These are phyloP conservation scores for Pythium brachiatum DNA, from an alignment of 352 stramenopile genomes.

Conservation along the genomic window DNA sequence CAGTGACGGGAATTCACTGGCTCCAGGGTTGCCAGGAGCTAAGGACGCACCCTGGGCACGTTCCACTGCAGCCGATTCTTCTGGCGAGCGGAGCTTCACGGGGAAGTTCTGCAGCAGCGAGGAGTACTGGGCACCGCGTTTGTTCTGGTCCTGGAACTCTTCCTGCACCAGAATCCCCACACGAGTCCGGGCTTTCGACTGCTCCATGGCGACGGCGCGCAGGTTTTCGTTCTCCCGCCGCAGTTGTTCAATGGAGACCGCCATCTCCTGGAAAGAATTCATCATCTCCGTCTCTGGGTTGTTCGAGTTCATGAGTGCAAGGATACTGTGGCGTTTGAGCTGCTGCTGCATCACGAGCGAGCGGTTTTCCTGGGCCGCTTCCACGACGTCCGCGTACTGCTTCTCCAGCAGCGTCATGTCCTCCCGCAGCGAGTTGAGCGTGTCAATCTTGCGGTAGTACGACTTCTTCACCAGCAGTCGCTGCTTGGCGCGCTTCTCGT, in stretches of 20 bases:
- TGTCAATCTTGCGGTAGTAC: constrained; percentile 79
- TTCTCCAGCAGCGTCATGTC: constrained; percentile 47
- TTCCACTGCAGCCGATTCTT: constrained; percentile 7
- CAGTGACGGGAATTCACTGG: not conserved
- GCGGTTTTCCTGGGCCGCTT: constrained; percentile 15
- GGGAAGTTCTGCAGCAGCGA: constrained; percentile 18
- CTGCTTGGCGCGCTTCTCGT: constrained; percentile 68
- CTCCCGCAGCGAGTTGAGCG: constrained; percentile 50
- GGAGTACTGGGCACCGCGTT: constrained; percentile 14
- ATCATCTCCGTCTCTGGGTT: constrained; percentile 39
- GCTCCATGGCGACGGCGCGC: constrained; percentile 44
- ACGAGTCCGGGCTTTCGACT: constrained; percentile 52
- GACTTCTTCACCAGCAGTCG: constrained; percentile 63
- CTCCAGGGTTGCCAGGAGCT: not conserved
- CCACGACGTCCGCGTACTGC: constrained; percentile 38
- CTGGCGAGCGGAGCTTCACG: constrained; percentile 1
- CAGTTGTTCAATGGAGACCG: constrained; percentile 52
- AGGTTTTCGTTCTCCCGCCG: constrained; percentile 59
- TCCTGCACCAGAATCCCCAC: constrained; percentile 58
- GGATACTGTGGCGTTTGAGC: constrained; percentile 19
- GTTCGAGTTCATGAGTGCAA: constrained; percentile 9
- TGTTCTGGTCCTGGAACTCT: constrained; percentile 40
- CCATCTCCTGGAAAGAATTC: constrained; percentile 45
- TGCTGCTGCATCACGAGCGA: not conserved
- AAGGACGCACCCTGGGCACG: not conserved